Evolutionary conservation across 306 rosid genomes (phyloP).

Genomic region (Gastrolobium bilobum): DNA sequence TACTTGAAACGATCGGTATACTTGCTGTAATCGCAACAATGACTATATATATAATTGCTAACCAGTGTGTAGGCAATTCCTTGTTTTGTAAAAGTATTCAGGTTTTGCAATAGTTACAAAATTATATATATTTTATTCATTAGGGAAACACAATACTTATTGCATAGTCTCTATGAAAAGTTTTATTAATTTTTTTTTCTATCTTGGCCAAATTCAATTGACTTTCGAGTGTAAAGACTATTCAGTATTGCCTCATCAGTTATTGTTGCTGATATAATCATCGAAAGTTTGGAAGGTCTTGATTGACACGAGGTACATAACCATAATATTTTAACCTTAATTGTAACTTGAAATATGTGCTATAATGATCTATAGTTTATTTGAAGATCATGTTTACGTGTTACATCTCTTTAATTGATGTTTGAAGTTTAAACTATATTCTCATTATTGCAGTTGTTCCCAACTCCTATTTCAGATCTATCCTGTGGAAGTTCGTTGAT

Average conservation of each 20-base stretch:
- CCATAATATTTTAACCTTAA: slow-evolving; percentile 34
- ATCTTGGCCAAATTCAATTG: slow-evolving; percentile 69
- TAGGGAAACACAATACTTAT: slow-evolving; percentile 9
- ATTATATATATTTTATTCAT: neutral
- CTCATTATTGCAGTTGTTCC: slow-evolving; percentile 72
- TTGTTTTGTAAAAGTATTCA: no score
- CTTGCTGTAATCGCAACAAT: no score
- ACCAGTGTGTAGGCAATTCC: slow-evolving; percentile 8
- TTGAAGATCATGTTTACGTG: slow-evolving; percentile 22
- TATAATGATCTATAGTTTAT: slow-evolving; percentile 33
- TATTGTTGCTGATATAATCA: slow-evolving; percentile 65
- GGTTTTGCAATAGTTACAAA: slow-evolving; percentile 11
- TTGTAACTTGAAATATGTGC: slow-evolving; percentile 7
- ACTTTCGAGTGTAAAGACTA: slow-evolving; percentile 68
- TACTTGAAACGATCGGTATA: no score
- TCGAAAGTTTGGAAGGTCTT: slow-evolving; percentile 71
- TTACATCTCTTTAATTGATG: slow-evolving; percentile 24
- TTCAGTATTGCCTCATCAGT: slow-evolving; percentile 70
- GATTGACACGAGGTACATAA: slow-evolving; percentile 77
- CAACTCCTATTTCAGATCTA: slow-evolving; percentile 77
- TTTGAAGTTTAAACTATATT: slow-evolving; percentile 37
- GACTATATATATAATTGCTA: no score
- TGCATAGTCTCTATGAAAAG: neutral
- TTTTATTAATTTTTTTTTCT: slow-evolving; percentile 2
- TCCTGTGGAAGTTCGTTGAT: slow-evolving; percentile 77